Percentiles rank a stretch among this genome's conserved stretches.
These are phyloP conservation scores for Leptographium procerum DNA, from an alignment of 2,329 filamentous ascomycete genomes.

Conservation along the genomic window DNA sequence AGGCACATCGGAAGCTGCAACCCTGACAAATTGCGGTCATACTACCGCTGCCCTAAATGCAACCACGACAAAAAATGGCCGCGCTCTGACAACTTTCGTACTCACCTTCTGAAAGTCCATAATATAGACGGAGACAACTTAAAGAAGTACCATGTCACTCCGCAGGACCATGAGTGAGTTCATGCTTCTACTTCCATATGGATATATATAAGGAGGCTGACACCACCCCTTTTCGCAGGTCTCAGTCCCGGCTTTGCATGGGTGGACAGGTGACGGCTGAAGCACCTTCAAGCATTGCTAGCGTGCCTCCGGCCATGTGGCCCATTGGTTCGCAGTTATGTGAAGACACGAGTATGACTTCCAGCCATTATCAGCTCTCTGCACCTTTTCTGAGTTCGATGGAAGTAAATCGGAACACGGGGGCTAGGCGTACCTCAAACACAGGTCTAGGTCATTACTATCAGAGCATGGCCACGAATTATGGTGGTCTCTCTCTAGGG, in stretches of 20 bases:
- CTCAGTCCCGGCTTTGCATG: neutral
- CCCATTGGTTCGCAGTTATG: too few relatives aligned
- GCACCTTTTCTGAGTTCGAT: neutral
- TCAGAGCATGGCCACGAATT: too few relatives aligned
- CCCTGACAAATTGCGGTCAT: neutral
- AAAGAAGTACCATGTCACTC: neutral
- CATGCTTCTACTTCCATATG: neutral
- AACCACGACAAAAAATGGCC: neutral
- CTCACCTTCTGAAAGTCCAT: neutral
- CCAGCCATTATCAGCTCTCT: too few relatives aligned
- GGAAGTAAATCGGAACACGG: too few relatives aligned
- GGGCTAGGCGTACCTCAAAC: too few relatives aligned
- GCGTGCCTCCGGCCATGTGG: neutral
- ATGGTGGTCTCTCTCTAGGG: neutral
- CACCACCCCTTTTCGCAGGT: neutral
- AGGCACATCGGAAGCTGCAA: conserved; percentile 54
- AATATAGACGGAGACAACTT: neutral
- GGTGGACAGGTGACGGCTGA: neutral
- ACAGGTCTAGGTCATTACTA: too few relatives aligned
- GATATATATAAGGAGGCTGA: neutral
- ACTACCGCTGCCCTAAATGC: neutral
- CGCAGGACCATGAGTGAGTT: neutral
- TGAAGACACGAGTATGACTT: too few relatives aligned
- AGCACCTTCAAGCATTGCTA: neutral
- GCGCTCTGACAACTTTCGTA: neutral